Conservation (phyloP, 257 asterid species). For the Cynanchum wilfordii region DNA sequence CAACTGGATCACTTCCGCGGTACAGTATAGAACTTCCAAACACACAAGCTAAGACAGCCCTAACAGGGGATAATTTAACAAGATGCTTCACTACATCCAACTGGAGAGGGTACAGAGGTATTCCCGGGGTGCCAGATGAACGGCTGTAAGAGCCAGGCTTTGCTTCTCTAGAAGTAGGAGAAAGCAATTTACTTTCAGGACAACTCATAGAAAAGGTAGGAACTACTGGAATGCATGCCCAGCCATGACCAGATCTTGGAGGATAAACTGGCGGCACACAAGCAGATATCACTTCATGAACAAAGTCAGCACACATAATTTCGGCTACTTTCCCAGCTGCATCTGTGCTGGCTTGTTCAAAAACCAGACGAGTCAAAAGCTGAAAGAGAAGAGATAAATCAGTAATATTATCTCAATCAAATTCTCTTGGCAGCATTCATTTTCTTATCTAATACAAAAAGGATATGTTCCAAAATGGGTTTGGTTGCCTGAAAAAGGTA, state of each 20-base stretch:
- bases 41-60: slow-evolving; percentile 96
- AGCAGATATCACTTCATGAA: slow-evolving; percentile 92
- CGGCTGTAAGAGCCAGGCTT: slow-evolving; percentile 77
- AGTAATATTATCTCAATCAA: slow-evolving; percentile 9
- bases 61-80: slow-evolving; percentile 79
- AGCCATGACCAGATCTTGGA: slow-evolving; percentile 92
- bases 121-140: slow-evolving; percentile 84
- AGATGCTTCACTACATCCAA: slow-evolving; percentile 93
- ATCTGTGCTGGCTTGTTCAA: slow-evolving; percentile 88
- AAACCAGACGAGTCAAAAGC: slow-evolving; percentile 93
- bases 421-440: slow-evolving; percentile 3
- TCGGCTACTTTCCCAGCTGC: slow-evolving; percentile 98
- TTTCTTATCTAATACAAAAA: not conserved
- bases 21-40: slow-evolving; percentile 91
- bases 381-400: slow-evolving; percentile 34
- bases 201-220: slow-evolving; percentile 63
- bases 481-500: not conserved
- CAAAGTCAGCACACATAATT: slow-evolving; percentile 91
- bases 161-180: slow-evolving; percentile 81
- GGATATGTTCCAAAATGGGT: not conserved
- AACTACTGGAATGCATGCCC: slow-evolving; percentile 96
- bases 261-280: slow-evolving; percentile 99
- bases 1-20: slow-evolving; percentile 66
- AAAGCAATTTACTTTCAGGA: slow-evolving; percentile 56
- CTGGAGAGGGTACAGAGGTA: slow-evolving; percentile 83